Conservation (phyloP, 106 monocot species). For the Alisma plantagoaquatica region DNA sequence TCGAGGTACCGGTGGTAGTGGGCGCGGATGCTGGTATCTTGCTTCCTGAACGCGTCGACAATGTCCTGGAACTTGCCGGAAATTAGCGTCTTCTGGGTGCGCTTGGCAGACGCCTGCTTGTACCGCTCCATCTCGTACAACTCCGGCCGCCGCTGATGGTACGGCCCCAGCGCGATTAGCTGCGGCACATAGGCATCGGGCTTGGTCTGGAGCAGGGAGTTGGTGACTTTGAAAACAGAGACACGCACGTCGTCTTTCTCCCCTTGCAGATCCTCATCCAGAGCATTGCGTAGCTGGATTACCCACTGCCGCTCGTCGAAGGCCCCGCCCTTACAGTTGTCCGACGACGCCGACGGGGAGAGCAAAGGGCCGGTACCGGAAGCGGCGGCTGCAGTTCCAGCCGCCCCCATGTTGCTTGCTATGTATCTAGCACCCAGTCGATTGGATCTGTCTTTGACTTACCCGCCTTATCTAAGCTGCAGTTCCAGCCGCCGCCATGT, state of each 20-base stretch:
- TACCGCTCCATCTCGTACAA: conserved; percentile 55
- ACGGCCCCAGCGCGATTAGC: conserved; percentile 55
- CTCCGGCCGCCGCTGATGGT: conserved; percentile 51
- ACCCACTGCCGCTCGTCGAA: conserved; percentile 31
- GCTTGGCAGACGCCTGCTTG: conserved; percentile 46
- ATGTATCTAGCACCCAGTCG: too few species aligned
- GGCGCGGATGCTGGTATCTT: conserved; percentile 23
- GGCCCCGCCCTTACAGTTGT: too few species aligned
- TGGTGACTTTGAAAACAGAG: conserved; percentile 42
- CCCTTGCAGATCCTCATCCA: conserved; percentile 16
- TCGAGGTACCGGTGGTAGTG: conserved; percentile 30
- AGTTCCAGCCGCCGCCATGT: too few species aligned
- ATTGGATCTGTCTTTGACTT: too few species aligned
- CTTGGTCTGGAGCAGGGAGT: conserved; percentile 10
- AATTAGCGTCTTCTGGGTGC: conserved; percentile 10
- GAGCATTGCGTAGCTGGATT: conserved; percentile 13
- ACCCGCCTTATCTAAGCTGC: too few species aligned
- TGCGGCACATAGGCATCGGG: conserved; percentile 48
- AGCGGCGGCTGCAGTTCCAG: too few species aligned
- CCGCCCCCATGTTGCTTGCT: too few species aligned
- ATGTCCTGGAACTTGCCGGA: conserved; percentile 22
- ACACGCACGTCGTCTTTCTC: conserved; percentile 7
- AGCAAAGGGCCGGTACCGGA: too few species aligned
- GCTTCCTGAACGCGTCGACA: conserved; percentile 12
- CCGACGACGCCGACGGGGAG: too few species aligned